phyloP scores from a whole-genome alignment of 176 grass and related monocot genomes.

The Oryza glaberrima region DNA sequence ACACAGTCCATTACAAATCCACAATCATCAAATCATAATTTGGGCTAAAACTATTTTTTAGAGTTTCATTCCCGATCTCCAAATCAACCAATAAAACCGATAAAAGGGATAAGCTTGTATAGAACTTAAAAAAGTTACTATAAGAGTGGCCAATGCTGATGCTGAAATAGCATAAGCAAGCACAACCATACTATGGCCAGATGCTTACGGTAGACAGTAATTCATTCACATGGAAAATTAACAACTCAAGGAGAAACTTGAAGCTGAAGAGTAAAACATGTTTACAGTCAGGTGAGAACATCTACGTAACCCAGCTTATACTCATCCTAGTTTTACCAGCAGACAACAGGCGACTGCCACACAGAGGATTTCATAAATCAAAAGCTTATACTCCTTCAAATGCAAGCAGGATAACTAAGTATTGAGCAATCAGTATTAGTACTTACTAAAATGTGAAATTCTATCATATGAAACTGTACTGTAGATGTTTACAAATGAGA shows the following conservation, averaged over 20 bases:
- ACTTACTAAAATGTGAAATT: neutral
- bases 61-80: too few relatives aligned
- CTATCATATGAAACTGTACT: constrained; percentile 1
- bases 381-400: neutral
- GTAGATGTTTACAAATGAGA: constrained; percentile 1
- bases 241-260: neutral
- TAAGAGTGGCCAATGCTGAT: neutral
- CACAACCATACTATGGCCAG: neutral
- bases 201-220: neutral
- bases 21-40: too few relatives aligned
- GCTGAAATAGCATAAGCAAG: neutral
- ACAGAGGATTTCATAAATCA: neutral
- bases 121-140: too few relatives aligned
- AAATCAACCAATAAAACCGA: too few relatives aligned
- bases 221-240: neutral
- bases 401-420: neutral
- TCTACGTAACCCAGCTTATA: too few relatives aligned
- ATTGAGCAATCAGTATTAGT: neutral
- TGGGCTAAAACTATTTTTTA: too few relatives aligned
- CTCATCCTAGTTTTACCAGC: neutral
- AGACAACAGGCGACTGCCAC: neutral
- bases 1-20: too few relatives aligned
- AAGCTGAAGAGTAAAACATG: neutral
- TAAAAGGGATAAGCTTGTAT: too few relatives aligned
- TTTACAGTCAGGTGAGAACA: constrained; percentile 7